These are phyloP conservation scores for Colletotrichum plurivorum DNA, from an alignment of 2,329 filamentous ascomycete genomes.

Conservation along the genomic window DNA sequence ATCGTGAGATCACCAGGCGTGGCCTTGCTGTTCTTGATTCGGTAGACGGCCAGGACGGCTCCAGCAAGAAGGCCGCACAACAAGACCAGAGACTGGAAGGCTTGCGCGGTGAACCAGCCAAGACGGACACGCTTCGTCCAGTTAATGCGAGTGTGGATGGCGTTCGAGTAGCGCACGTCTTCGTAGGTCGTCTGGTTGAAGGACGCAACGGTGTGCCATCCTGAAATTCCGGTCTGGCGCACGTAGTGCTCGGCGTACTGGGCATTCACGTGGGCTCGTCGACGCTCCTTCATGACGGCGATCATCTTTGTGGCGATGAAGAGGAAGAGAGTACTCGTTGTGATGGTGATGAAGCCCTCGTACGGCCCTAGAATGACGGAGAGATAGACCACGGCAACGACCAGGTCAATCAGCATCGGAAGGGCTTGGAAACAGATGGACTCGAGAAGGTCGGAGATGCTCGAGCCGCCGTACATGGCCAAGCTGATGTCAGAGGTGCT, in stretches of 20 bases:
- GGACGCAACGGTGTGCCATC: conserved; percentile 71
- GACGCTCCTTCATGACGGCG: conserved; percentile 62
- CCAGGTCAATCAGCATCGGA: conserved; percentile 73
- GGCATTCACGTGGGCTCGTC: conserved; percentile 65
- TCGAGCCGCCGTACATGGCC: conserved; percentile 68
- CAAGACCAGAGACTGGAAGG: conserved; percentile 67
- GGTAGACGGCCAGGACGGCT: conserved; percentile 72
- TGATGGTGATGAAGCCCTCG: conserved; percentile 73
- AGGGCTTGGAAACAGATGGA: conserved; percentile 70
- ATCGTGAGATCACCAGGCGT: conserved; percentile 79
- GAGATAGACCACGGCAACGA: conserved; percentile 72
- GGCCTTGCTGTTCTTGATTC: conserved; percentile 73
- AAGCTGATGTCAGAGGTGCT: conserved; percentile 71
- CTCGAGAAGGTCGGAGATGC: conserved; percentile 70
- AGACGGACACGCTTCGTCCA: conserved; percentile 38
- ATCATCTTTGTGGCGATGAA: conserved; percentile 68
- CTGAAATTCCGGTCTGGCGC: conserved; percentile 68
- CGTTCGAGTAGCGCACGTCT: conserved; percentile 66
- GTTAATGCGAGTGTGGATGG: conserved; percentile 52
- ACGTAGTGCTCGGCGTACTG: conserved; percentile 70
- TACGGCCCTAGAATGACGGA: conserved; percentile 72
- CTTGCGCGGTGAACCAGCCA: conserved; percentile 37
- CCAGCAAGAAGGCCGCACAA: conserved; percentile 78
- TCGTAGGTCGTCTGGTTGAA: conserved; percentile 73
- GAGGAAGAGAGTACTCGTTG: conserved; percentile 70